Percentiles rank a stretch among this genome's conserved stretches.
phyloP scores from a whole-genome alignment of 2,329 filamentous ascomycete genomes.

The Sclerotiophoma versabilis region DNA sequence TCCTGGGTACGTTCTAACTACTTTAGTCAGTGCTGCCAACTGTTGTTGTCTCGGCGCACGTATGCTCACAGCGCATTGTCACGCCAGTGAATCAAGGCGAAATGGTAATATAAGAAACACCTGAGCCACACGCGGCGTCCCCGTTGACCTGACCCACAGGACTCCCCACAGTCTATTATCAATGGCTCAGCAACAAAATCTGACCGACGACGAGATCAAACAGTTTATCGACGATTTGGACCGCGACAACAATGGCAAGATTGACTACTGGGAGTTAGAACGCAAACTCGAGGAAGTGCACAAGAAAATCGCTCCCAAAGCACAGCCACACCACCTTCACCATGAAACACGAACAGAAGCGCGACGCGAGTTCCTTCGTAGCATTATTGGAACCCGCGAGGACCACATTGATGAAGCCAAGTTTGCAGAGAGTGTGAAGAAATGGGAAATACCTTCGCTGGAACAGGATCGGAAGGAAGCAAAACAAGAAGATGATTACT shows the following conservation, averaged over 20 bases:
- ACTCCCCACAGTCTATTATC: not conserved
- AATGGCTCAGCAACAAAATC: slow-evolving; percentile 37
- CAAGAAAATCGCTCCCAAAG: slow-evolving; percentile 58
- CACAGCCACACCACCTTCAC: slow-evolving; percentile 56
- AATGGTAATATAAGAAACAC: slow-evolving; percentile 13
- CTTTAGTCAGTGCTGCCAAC: slow-evolving; percentile 11
- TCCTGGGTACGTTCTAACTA: slow-evolving; percentile 15
- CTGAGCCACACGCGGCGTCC: slow-evolving; percentile 23
- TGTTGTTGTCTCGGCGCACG: slow-evolving; percentile 38
- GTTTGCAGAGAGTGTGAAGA: slow-evolving; percentile 55
- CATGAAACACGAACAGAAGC: slow-evolving; percentile 48
- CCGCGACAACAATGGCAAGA: slow-evolving; percentile 59
- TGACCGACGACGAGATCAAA: slow-evolving; percentile 58
- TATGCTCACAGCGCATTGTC: slow-evolving; percentile 23
- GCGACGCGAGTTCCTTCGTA: slow-evolving; percentile 61
- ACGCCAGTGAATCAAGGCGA: slow-evolving; percentile 9
- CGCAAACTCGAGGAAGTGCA: slow-evolving; percentile 62
- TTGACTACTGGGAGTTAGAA: slow-evolving; percentile 62
- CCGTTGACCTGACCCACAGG: not conserved
- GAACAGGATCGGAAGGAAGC: slow-evolving; percentile 58
- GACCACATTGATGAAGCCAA: slow-evolving; percentile 56
- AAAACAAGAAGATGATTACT: slow-evolving; percentile 56
- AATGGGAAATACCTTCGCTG: slow-evolving; percentile 59
- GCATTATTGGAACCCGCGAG: slow-evolving; percentile 55
- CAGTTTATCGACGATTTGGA: slow-evolving; percentile 63